Evolutionary conservation across 768 basidiomycete species (phyloP).

Genomic region (Trametopsis cervina): DNA sequence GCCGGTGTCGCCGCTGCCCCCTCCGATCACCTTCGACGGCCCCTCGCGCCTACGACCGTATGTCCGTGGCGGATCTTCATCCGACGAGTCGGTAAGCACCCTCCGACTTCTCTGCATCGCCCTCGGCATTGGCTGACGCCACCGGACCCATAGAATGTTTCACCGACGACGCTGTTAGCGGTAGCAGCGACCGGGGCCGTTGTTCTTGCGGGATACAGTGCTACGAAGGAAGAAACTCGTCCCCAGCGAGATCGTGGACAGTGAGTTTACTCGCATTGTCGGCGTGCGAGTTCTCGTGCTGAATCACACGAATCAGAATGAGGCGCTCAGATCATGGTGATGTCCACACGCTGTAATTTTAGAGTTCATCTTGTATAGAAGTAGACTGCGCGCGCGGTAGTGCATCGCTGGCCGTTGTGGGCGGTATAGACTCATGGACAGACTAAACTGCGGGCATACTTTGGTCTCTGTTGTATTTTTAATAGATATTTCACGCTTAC

Average conservation of each 20-base stretch:
- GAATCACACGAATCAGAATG: too few species aligned
- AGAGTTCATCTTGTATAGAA: too few species aligned
- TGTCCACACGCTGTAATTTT: too few species aligned
- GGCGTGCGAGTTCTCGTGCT: background rate
- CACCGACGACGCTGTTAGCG: background rate
- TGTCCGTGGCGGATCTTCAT: background rate
- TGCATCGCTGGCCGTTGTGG: too few species aligned
- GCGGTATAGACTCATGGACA: too few species aligned
- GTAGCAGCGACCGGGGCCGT: constrained; percentile 5
- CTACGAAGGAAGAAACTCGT: background rate
- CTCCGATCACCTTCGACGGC: constrained; percentile 38
- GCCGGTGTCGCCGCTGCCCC: constrained; percentile 25
- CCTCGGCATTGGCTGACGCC: background rate
- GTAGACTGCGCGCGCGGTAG: too few species aligned
- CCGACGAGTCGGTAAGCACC: constrained; percentile 5
- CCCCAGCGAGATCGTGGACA: background rate
- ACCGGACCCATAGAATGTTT: background rate
- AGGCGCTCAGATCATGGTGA: too few species aligned
- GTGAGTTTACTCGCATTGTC: background rate
- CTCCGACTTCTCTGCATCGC: background rate
- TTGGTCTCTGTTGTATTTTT: too few species aligned
- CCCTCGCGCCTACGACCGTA: constrained; percentile 32
- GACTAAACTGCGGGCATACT: too few species aligned
- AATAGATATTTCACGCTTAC: too few species aligned
- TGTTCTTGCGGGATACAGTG: constrained; percentile 1